Percentiles rank a stretch among this genome's conserved stretches.
These are phyloP conservation scores for Populus tremula DNA, from an alignment of 345 rosid genomes.

Conservation along the genomic window DNA sequence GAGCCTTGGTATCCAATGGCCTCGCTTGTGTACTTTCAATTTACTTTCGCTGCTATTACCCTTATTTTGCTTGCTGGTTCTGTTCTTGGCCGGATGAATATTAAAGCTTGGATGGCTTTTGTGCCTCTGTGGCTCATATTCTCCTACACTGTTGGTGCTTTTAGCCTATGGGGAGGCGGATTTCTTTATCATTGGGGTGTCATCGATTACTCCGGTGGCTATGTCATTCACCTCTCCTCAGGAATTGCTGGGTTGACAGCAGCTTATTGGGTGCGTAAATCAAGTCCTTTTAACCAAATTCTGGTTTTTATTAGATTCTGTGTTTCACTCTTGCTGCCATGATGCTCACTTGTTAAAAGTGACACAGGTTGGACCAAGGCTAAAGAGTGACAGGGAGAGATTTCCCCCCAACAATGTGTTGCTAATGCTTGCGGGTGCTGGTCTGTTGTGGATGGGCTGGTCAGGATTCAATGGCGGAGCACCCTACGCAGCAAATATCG, in stretches of 20 bases:
- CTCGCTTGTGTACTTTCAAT: constrained; percentile 26
- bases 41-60: constrained; percentile 32
- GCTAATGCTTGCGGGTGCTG: constrained; percentile 92
- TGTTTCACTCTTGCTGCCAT: neutral
- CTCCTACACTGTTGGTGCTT: constrained; percentile 32
- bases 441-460: constrained; percentile 96
- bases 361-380: constrained; percentile 80
- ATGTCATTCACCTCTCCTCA: constrained; percentile 33
- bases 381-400: constrained; percentile 73
- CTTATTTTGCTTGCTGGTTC: constrained; percentile 28
- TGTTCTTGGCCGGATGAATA: constrained; percentile 29
- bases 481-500: constrained; percentile 78
- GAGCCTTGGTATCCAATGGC: constrained; percentile 19
- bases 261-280: constrained; percentile 24
- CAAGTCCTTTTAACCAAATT: neutral
- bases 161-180: constrained; percentile 32
- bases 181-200: constrained; percentile 31
- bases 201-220: constrained; percentile 28
- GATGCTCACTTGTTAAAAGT: neutral
- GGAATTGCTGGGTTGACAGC: constrained; percentile 30
- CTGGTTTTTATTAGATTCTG: neutral
- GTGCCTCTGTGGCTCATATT: constrained; percentile 33
- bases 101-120: constrained; percentile 34
- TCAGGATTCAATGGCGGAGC: constrained; percentile 97
- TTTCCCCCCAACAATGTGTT: constrained; percentile 91